Base-by-base conservation (phyloP, 2,329 filamentous ascomycete genomes). In the Gremmenia infestans region DNA sequence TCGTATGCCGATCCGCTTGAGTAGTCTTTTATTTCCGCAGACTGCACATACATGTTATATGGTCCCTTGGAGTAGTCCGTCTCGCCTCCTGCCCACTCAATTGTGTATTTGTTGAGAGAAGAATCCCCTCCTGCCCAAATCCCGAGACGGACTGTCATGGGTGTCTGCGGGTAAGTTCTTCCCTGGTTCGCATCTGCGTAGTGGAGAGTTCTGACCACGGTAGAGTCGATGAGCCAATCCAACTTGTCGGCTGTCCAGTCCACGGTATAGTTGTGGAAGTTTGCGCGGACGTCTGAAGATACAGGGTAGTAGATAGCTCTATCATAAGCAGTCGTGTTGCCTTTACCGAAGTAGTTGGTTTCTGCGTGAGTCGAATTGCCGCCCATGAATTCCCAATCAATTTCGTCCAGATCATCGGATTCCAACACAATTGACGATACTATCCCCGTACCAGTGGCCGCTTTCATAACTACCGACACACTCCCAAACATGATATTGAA, bases 401-500 rank as follows among this genome's bases (percentile, higher is more conserved):
- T 85, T 73, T 96, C 90, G 70, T 96, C 91, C 14, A 92, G 78
- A 62, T 91, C 86, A 64, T 93, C 87, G 50, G 87, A 92, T 62
- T 93, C 79, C 72, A 92, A 95, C 91, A 65, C 94, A 85, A 60
- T 87, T 83, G 68, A 85, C 90, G 65, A 96, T 66, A 96, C 81
- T 61, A 96, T 85, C 52, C 91, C 91, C 6, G 74, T 75, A 22
- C 91, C 91, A 1, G 77, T 74, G 0, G 91, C 84, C 8, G 88
- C 87, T 74, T 89, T 89, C 75, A 94, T 80, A 64, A 81, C 78
- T 55, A 92, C 79, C 72, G 92, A 88, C 54, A 89, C 83, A 59
- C 86, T 83, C 54, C 90, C 90, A 63, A 88, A 92, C 76, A 94
- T 91, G 72, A 95, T 87, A 74, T 91, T 82, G 71, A 91, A 93